Base-by-base conservation (phyloP, 2,329 filamentous ascomycete genomes). In the Elsinoe fawcettii region DNA sequence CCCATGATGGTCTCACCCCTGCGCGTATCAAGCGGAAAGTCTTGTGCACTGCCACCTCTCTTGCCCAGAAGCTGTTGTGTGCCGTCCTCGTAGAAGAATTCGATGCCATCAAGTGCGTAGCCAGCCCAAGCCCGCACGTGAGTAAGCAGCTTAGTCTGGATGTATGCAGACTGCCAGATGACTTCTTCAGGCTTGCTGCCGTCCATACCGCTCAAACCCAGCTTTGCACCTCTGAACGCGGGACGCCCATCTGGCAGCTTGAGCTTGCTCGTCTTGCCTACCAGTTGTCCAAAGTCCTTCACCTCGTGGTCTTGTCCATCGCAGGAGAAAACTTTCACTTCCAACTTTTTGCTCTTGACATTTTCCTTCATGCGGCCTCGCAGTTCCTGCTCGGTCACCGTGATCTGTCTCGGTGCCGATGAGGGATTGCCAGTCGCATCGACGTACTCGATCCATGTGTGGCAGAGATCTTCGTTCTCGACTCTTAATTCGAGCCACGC, bases 1-100 rank as follows among this genome's bases (percentile, higher is more conserved):
- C 93, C 93, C 59, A 90, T 83, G 44, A 99, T 77, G 60, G 88
- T 86, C 73, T 99, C 93, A 57, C 91, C 90, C 56, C 85, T 84
- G 43, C 89, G 83, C 32, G 88, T 85, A 71, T 97, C 91, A 64
- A 97, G 78, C 14, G 87, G 79, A 73, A 96, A 95, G 46, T 84
- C 80, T 66, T 87, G 84, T 22, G 79, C 73, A 61, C 85, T 85
- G 6, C 86, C 87, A 11, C 86, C 87, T 56, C 80, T 78, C 66
- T 89, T 91, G 39, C 93, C 93, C 75, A 99, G 95, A 2, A 96
- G 71, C 68, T 96, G 90, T 56, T 79, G 86, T 1, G 88, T 86
- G 14, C 82, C 80, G 69, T 97, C 90, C 66, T 97, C 92, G 67
- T 96, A 97, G 59, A 88, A 78, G 71, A 99, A 97, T 69, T 97